Base-by-base conservation (phyloP, 2,329 filamentous ascomycete genomes). In the Hymenoscyphus fraxineus region DNA sequence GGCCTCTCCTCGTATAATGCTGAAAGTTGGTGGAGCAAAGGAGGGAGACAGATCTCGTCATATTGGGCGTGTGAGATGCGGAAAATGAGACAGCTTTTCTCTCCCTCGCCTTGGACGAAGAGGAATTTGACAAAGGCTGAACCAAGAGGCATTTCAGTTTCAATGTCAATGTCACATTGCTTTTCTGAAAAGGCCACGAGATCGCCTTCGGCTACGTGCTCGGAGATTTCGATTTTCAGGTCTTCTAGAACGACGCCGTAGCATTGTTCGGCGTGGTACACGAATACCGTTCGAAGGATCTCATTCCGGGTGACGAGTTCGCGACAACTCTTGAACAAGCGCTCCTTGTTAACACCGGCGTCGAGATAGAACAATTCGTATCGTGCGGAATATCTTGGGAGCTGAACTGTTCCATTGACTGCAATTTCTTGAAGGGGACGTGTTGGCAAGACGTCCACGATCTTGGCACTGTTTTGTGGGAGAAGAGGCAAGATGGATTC, bases 21-120 rank as follows among this genome's bases (percentile, higher is more conserved):
- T 31, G 66, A 65, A 13, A 72, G 61, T 59, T 71, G 65, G 38
- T 62, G 62, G 32, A 72, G 68, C 2, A 71, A 31, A 9, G 57
- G 59, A 9, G 70, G 70, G 72, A 87, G 81, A 12, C 85, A 87
- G 84, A 86, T 88, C 27, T 86, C 86, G 73, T 89, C 86, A 69
- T 88, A 89, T 1, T 88, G 70, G 2, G 84, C 81, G 73, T 89
- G 86, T 0, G 81, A 83, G 16, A 83, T 75, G 54, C 78, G 73
- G 65, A 81, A 73, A 6, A 76, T 70, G 19, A 81, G 75, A 15
- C 75, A 77, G 1, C 75, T 70, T 7, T 74, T 66, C 13, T 73
- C 69, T 2, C 69, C 57, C 6, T 62, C 54, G 54, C 64, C 66
- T 55, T 73, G 47, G 13, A 72, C 69, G 32, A 70, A 66, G 62